Evolutionary conservation across 2,329 filamentous ascomycete species (phyloP), one percentile per base, ranked within the genome.

Genomic region (Nothophaeocryptopus gaeumannii): DNA sequence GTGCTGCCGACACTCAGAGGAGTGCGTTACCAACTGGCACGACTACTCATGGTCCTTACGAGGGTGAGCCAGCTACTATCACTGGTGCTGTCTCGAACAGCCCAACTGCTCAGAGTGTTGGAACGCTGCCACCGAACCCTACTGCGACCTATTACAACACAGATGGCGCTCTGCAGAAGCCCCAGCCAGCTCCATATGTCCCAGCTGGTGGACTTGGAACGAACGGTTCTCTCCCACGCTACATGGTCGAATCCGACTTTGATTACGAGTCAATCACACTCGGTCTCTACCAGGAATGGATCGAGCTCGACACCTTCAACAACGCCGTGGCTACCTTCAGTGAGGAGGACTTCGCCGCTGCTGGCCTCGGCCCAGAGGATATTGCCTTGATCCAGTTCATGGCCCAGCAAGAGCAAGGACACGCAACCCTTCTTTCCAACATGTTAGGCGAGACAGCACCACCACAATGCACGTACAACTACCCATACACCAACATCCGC

Each of bases 221-320:
- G 37, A 91, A 92, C 53, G 87, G 87, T n/a, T 80, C 82, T 0
- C 77, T 78, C 37, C 88, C 88, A 1, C 81, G 89, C 1, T 92
- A 92, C 69, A 82, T 85, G 53, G 83, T 88, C 0, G 78, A 88
- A 61, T 88, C 84, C 56, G 89, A 95, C 63, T 93, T 90, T 63
- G 89, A 93, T 68, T 93, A 85, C 65, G 78, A 92, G 66, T 90
- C 86, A 0, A 77, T 93, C 29, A 79, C 83, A 0, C 74, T 93
- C 10, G 86, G 80, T 10, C 74, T 92, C 0, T 91, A 92, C 65
- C 85, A 90, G 61, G 88, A 93, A 69, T 93, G 82, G 79, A 89
- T 92, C 46, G 88, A 93, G 70, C 76, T 93, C 1, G 89, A 93
- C 64, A 77, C 89, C 11, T 93, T 93, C 78, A 83, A 88, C 67